These are phyloP conservation scores for Aurinia saxatilis DNA, from an alignment of 345 rosid species.

Conservation along the genomic window DNA sequence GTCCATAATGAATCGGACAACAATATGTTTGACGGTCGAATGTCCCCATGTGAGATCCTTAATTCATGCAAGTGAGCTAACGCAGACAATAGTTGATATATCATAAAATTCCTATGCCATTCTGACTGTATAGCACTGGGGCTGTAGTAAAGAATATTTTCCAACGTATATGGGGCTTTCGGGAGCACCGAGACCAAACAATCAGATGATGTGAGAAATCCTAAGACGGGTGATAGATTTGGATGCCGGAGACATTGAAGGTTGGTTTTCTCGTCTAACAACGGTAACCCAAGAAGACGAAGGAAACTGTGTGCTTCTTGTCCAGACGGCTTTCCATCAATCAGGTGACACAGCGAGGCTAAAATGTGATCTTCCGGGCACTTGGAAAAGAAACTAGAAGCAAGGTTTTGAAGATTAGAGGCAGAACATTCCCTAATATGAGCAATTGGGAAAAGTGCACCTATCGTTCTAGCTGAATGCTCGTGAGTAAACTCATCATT, in stretches of 20 bases:
- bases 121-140: constrained; percentile 61
- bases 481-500: constrained; percentile 25
- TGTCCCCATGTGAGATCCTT: constrained; percentile 57
- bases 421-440: constrained; percentile 36
- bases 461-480: constrained; percentile 35
- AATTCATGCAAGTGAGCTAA: constrained; percentile 62
- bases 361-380: constrained; percentile 60
- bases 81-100: constrained; percentile 74
- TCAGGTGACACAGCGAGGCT: constrained; percentile 45
- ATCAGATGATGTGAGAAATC: constrained; percentile 44
- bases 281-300: constrained; percentile 56
- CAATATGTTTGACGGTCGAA: constrained; percentile 63
- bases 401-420: constrained; percentile 43
- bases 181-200: constrained; percentile 56
- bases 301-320: constrained; percentile 51
- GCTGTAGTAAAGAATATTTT: constrained; percentile 66
- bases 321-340: constrained; percentile 69
- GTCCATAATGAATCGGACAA: constrained; percentile 66
- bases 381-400: constrained; percentile 45
- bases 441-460: constrained; percentile 62
- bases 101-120: constrained; percentile 61
- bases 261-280: constrained; percentile 36
- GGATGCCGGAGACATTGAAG: constrained; percentile 78
- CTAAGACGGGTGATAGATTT: constrained; percentile 62
- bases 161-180: constrained; percentile 63